Evolutionary conservation across 2,329 filamentous ascomycete species (phyloP), one percentile per base, ranked within the genome.

Genomic region (Aspergillus candidus): DNA sequence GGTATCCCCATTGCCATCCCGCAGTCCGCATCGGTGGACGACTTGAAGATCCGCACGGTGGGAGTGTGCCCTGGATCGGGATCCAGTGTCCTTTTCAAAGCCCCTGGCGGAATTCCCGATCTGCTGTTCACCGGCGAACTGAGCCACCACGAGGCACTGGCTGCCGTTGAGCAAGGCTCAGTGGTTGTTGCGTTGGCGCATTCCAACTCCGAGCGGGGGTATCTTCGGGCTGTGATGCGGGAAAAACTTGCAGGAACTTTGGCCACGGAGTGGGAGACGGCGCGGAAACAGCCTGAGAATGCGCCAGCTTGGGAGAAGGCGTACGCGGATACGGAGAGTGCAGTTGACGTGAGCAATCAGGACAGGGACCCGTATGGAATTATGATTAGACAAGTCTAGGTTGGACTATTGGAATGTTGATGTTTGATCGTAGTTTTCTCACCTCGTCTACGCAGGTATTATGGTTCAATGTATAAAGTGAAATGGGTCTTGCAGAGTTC

Each of bases 11-110:
- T 84, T 35, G 81, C 80, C 3, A 75, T 83, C 12, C 80, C 80
- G 0, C 80, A 86, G 48, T 76, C 73, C 11, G 65, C 65, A n/a
- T 68, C 65, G 4, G 68, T 80, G 6, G 68, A 74, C 29, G 70
- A 76, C 30, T 75, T 83, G 32, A 61, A 62, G 29, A 82, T 95
- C 44, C 70, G 71, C 12, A 84, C 79, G 37, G 82, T 95, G 8
- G 90, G 85, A 4, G 86, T 96, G 32, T 97, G 91, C 57, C 91
- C 93, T 0, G 93, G 93, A 2, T 93, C 86, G 6, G 93, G 93
- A 0, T 85, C 83, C 2, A 80, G 83, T 32, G 76, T 74, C 1
- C 58, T 97, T 14, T 78, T 96, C 46, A 80, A 81, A 50, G 76
- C 77, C 5, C 42, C 50, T 13, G 41, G 52, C 10, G 52, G 55